These are phyloP conservation scores for Umbelopsis ramanniana DNA, from an alignment of 192 early-diverging fungal genomes.

Conservation along the genomic window DNA sequence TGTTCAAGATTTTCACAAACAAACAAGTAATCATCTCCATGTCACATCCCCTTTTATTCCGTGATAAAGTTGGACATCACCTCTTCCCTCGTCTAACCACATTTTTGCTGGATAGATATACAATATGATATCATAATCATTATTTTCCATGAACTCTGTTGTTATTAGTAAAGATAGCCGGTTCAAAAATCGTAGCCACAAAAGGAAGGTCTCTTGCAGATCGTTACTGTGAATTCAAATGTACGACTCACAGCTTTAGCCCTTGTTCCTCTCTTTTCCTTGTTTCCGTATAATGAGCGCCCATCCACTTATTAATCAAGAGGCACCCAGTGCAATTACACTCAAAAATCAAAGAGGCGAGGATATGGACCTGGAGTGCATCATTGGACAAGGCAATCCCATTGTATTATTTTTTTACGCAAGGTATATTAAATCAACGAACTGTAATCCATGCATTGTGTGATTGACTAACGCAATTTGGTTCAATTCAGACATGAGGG, in stretches of 20 bases:
- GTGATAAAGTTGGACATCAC: too few relatives aligned
- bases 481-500: slow-evolving; percentile 30
- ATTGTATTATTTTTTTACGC: slow-evolving; percentile 48
- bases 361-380: slow-evolving; percentile 25
- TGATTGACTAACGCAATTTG: neutral
- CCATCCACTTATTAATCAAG: slow-evolving; percentile 39
- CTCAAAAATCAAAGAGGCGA: slow-evolving; percentile 42
- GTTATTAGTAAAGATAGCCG: neutral
- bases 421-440: neutral
- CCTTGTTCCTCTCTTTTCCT: neutral
- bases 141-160: too few relatives aligned
- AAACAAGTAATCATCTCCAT: too few relatives aligned
- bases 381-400: slow-evolving; percentile 33
- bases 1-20: too few relatives aligned
- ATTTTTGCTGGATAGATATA: too few relatives aligned
- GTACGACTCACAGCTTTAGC: neutral
- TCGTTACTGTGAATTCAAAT: neutral
- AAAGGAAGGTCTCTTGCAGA: neutral
- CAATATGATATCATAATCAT: too few relatives aligned
- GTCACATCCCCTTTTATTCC: too few relatives aligned
- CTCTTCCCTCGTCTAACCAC: too few relatives aligned
- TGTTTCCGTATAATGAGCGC: neutral
- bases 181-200: neutral
- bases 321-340: slow-evolving; percentile 32
- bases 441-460: neutral